These are phyloP conservation scores for Aristolochia contorta DNA, from an alignment of 164 flowering plant species.

Conservation along the genomic window DNA sequence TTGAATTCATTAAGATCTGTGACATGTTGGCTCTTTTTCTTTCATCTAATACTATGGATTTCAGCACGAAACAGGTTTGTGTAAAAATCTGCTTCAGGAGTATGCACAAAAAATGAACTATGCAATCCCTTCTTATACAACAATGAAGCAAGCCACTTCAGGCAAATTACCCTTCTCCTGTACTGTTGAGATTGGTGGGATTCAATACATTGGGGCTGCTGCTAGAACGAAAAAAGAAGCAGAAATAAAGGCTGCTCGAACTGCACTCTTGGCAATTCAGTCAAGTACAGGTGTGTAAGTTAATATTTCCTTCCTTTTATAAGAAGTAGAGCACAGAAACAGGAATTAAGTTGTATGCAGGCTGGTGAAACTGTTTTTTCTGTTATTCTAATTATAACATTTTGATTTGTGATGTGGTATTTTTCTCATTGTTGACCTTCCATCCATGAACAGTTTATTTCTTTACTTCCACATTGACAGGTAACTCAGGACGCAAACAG, in stretches of 20 bases:
- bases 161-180: conserved; percentile 37
- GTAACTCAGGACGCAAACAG: conserved; percentile 13
- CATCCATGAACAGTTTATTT: neutral
- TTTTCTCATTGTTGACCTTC: no score
- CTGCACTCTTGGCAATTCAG: conserved; percentile 75
- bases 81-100: conserved; percentile 94
- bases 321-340: neutral
- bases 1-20: no score
- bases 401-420: no score
- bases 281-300: conserved; percentile 13
- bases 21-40: neutral
- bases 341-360: neutral
- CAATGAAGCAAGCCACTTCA: conserved; percentile 31
- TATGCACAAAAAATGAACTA: conserved; percentile 91
- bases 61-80: conserved; percentile 88
- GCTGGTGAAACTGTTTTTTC: neutral
- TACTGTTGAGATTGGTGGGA: conserved; percentile 79
- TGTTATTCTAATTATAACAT: no score
- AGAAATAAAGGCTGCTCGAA: conserved; percentile 94
- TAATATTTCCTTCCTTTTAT: neutral
- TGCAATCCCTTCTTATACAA: conserved; percentile 75
- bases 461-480: neutral
- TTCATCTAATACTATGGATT: neutral
- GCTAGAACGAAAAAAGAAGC: conserved; percentile 93
- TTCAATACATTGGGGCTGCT: conserved; percentile 67